Evolutionary conservation across 768 basidiomycete species (phyloP).

Genomic region (Rhizopogon vesiculosus): DNA sequence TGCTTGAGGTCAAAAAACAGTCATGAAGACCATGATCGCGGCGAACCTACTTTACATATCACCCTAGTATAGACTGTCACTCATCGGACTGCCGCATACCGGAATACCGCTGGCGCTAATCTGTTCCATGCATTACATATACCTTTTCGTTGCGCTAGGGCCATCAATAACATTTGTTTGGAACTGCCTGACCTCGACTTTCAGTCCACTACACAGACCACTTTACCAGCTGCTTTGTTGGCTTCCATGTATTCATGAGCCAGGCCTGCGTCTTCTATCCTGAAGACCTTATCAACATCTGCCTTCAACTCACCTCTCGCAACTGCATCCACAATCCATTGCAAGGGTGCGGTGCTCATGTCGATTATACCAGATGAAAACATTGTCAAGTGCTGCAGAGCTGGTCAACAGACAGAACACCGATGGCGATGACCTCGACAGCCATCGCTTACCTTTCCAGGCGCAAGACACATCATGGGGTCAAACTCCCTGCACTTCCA

Average conservation of each 20-base stretch:
- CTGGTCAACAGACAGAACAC: not conserved
- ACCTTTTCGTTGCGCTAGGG: not conserved
- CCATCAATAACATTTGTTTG: not conserved
- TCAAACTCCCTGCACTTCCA: slow-evolving; percentile 20
- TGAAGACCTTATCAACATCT: slow-evolving; percentile 19
- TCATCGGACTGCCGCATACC: not conserved
- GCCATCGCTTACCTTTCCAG: slow-evolving; percentile 11
- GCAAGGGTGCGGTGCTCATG: slow-evolving; percentile 15
- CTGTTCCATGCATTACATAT: slow-evolving; percentile 7
- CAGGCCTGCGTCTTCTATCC: slow-evolving; percentile 12
- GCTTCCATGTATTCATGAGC: slow-evolving; percentile 22
- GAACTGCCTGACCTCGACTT: not conserved
- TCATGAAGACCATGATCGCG: slow-evolving; percentile 4
- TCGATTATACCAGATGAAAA: slow-evolving; percentile 14
- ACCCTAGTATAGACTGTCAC: not conserved
- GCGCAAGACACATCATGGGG: slow-evolving; percentile 11
- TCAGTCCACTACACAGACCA: slow-evolving; percentile 20
- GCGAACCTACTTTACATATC: not conserved
- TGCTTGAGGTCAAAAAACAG: slow-evolving; percentile 49
- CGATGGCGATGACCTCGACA: not conserved
- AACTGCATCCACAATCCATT: slow-evolving; percentile 18
- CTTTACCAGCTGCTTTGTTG: slow-evolving; percentile 18
- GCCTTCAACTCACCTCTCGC: slow-evolving; percentile 13
- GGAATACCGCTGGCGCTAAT: slow-evolving; percentile 13
- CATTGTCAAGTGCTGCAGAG: slow-evolving; percentile 14